phyloP scores from a whole-genome alignment of 129 eudicot species.

The Tagetes erecta region DNA sequence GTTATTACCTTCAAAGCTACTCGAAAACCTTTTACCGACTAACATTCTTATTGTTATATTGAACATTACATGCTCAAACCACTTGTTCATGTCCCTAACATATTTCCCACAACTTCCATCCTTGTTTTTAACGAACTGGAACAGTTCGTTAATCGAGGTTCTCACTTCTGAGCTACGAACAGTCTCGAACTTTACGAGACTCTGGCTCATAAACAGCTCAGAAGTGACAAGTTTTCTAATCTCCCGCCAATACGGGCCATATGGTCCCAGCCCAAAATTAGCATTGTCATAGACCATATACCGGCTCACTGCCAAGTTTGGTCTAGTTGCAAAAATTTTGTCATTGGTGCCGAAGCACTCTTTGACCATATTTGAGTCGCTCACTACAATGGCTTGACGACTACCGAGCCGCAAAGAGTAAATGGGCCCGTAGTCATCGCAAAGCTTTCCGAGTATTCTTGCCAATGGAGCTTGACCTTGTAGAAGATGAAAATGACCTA shows the following conservation, averaged over 20 bases:
- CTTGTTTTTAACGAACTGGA: not conserved
- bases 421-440: conserved; percentile 47
- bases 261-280: conserved; percentile 49
- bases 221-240: conserved; percentile 52
- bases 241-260: conserved; percentile 67
- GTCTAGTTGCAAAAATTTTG: conserved; percentile 47
- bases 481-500: conserved; percentile 62
- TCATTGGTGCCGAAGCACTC: conserved; percentile 65
- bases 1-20: conserved; percentile 2
- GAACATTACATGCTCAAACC: conserved; percentile 51
- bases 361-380: conserved; percentile 47
- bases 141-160: conserved; percentile 27
- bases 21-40: conserved; percentile 52
- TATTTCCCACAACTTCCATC: not conserved
- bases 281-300: conserved; percentile 50
- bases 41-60: conserved; percentile 42
- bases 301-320: conserved; percentile 47
- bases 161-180: conserved; percentile 46
- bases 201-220: conserved; percentile 45
- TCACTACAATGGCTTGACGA: conserved; percentile 51
- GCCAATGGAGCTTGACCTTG: conserved; percentile 44
- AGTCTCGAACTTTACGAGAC: conserved; percentile 40
- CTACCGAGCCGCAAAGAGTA: conserved; percentile 56
- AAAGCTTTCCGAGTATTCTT: conserved; percentile 48
- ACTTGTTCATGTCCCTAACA: conserved; percentile 29